phyloP scores from a whole-genome alignment of 352 stramenopile species.

The Pythium vanterpoolii region DNA sequence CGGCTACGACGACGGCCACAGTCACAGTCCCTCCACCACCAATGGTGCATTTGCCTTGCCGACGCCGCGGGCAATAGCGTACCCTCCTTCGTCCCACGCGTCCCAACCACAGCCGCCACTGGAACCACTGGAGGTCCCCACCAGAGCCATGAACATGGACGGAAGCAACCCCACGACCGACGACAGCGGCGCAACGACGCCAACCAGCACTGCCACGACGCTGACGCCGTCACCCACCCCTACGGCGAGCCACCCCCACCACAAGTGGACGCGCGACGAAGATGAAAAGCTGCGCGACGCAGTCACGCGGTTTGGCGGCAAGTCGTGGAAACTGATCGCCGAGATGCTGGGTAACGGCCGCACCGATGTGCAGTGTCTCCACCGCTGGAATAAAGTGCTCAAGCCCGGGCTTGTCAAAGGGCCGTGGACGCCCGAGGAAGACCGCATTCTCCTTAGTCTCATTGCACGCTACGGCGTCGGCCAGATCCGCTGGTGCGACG shows the following conservation, averaged over 20 bases:
- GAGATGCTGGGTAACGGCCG: slow-evolving; percentile 83
- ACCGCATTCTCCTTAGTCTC: slow-evolving; percentile 66
- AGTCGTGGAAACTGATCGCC: slow-evolving; percentile 95
- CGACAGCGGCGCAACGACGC: slow-evolving; percentile 2
- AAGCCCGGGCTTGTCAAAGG: slow-evolving; percentile 88
- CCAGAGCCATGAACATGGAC: no score
- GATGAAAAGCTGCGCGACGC: slow-evolving; percentile 85
- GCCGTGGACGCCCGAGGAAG: slow-evolving; percentile 87
- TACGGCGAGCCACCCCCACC: slow-evolving; percentile 25
- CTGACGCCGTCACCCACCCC: slow-evolving; percentile 13
- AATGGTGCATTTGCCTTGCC: background rate
- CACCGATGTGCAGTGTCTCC: slow-evolving; percentile 93
- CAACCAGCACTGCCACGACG: background rate
- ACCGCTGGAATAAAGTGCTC: slow-evolving; percentile 96
- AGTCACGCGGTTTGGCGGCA: slow-evolving; percentile 88
- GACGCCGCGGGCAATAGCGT: background rate
- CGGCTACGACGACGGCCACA: background rate
- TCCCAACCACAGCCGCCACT: background rate
- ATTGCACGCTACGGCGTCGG: slow-evolving; percentile 81
- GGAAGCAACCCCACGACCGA: no score
- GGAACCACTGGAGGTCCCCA: background rate
- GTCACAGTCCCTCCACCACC: background rate
- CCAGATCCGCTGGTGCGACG: slow-evolving; percentile 87
- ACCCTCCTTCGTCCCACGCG: background rate
- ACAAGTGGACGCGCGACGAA: slow-evolving; percentile 90